phyloP scores from a whole-genome alignment of 441 rosid genomes.

The Raphanus hybrid region DNA sequence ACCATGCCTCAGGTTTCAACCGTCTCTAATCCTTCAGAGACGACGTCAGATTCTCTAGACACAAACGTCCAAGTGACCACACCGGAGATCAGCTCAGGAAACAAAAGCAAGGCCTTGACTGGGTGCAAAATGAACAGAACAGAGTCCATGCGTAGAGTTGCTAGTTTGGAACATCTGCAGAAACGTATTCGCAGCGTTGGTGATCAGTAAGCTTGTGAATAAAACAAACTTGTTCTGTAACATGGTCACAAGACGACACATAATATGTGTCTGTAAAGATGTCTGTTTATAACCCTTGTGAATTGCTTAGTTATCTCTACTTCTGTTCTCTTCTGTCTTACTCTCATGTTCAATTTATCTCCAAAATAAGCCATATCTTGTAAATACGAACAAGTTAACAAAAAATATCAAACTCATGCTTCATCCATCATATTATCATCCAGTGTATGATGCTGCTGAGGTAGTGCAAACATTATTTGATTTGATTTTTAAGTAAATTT shows the following conservation, averaged over 20 bases:
- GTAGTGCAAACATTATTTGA: neutral
- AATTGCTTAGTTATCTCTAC: neutral
- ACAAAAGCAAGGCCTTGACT: slow-evolving; percentile 49
- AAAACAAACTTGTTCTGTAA: slow-evolving; percentile 40
- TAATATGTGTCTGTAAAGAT: slow-evolving; percentile 26
- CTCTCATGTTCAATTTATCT: neutral
- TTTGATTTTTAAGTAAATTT: too few species aligned
- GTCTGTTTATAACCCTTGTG: neutral
- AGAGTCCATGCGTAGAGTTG: slow-evolving; percentile 78
- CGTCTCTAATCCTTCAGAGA: slow-evolving; percentile 54
- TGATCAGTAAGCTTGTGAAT: slow-evolving; percentile 26
- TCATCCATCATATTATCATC: too few species aligned
- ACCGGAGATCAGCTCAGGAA: slow-evolving; percentile 26
- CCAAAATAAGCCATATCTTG: neutral
- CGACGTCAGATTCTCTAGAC: slow-evolving; percentile 49
- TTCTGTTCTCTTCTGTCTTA: neutral
- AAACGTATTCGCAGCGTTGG: slow-evolving; percentile 66
- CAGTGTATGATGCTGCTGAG: neutral
- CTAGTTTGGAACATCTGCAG: slow-evolving; percentile 92
- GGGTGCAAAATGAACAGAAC: slow-evolving; percentile 72
- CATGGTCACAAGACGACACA: slow-evolving; percentile 3
- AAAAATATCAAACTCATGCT: neutral
- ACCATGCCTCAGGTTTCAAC: slow-evolving; percentile 55
- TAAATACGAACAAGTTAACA: neutral
- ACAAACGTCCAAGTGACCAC: slow-evolving; percentile 31